Percentiles rank a stretch among this genome's conserved stretches.
Conservation (phyloP, 805 yeast genomes). For the Saccharomycopsis oosterbeekiorum region DNA sequence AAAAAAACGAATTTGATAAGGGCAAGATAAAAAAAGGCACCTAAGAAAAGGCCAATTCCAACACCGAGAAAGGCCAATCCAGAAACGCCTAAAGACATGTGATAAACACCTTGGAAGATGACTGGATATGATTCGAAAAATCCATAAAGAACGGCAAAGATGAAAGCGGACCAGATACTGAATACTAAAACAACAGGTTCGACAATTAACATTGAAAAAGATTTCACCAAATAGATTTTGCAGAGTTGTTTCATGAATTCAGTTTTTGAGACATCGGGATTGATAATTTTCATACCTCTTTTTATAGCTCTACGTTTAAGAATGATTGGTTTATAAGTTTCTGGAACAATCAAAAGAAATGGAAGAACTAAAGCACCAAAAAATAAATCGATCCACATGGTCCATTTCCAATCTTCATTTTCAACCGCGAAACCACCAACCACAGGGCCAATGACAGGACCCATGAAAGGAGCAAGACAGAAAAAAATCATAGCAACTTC, state of each 20-base stretch:
- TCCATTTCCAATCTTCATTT: slow-evolving; percentile 44
- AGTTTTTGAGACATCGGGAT: slow-evolving; percentile 10
- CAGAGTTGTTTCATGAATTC: slow-evolving; percentile 26
- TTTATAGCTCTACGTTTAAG: slow-evolving; percentile 49
- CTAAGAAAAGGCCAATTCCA: slow-evolving; percentile 55
- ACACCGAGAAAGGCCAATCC: slow-evolving; percentile 67
- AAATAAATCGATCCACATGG: slow-evolving; percentile 62
- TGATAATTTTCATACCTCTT: slow-evolving; percentile 43
- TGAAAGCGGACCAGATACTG: slow-evolving; percentile 61
- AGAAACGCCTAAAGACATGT: slow-evolving; percentile 49
- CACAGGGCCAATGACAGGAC: slow-evolving; percentile 71
- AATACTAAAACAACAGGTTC: slow-evolving; percentile 71
- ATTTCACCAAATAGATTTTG: slow-evolving; percentile 46
- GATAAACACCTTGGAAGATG: slow-evolving; percentile 56
- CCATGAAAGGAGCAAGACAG: slow-evolving; percentile 70
- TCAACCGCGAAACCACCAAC: slow-evolving; percentile 65
- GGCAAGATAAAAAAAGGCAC: slow-evolving; percentile 40
- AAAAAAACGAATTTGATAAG: slow-evolving; percentile 41
- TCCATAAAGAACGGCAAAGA: slow-evolving; percentile 69
- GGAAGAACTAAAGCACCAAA: slow-evolving; percentile 46
- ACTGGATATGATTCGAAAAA: slow-evolving; percentile 75
- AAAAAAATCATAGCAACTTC: slow-evolving; percentile 72
- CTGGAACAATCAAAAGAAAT: slow-evolving; percentile 43
- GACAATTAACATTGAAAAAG: slow-evolving; percentile 54
- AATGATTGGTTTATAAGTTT: slow-evolving; percentile 62